A percentile compares a stretch with the other conserved stretches of the same genome.
phyloP scores from a whole-genome alignment of 345 rosid genomes.

The Populus simonii region DNA sequence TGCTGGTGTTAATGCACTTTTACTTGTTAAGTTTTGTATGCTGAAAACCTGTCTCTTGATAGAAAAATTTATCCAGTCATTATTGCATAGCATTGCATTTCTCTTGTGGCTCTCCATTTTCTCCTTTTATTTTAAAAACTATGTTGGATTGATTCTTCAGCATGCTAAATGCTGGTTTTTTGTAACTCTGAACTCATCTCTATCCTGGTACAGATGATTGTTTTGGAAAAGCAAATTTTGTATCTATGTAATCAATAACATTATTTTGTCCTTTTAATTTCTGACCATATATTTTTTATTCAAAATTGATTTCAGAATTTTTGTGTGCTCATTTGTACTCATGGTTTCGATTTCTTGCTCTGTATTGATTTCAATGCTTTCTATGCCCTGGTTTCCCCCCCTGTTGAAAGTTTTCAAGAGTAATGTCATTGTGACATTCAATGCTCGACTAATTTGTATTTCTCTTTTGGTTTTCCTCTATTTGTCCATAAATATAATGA shows the following conservation, averaged over 20 bases:
- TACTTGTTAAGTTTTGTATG: background rate
- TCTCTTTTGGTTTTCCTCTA: background rate
- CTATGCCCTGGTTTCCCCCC: background rate
- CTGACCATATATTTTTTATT: background rate
- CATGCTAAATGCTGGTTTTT: background rate
- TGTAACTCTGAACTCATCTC: background rate
- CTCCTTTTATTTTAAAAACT: background rate
- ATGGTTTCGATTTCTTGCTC: background rate
- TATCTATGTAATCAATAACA: background rate
- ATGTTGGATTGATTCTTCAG: background rate
- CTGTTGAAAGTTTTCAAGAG: background rate
- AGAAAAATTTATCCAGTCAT: background rate
- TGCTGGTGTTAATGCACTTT: conserved; percentile 28
- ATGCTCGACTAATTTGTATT: background rate
- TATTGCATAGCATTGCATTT: background rate
- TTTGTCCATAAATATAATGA: background rate
- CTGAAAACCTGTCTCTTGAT: background rate
- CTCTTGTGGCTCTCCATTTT: background rate
- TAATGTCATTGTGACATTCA: background rate
- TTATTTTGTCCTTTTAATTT: background rate
- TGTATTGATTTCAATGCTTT: background rate
- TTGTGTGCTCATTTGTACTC: background rate
- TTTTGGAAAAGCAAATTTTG: background rate
- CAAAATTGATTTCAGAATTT: background rate
- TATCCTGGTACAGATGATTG: background rate